Evolutionary conservation across 2,329 filamentous ascomycete species (phyloP).

Genomic region (Aspergillus clavatus): DNA sequence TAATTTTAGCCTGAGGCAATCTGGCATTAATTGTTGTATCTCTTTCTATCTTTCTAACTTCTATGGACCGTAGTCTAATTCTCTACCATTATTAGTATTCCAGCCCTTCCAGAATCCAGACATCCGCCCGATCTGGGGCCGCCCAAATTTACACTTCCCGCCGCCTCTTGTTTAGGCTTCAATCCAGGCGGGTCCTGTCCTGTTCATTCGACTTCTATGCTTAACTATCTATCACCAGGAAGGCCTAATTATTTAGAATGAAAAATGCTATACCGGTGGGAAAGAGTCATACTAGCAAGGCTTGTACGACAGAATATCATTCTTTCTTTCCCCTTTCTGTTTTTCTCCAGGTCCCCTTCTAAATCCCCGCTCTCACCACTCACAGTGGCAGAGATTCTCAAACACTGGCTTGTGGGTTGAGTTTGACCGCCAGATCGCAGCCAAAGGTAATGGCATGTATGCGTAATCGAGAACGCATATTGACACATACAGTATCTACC

Average conservation of each 20-base stretch:
- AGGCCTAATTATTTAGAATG: neutral
- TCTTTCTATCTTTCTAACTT: no score
- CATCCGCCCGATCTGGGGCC: slow-evolving; percentile 10
- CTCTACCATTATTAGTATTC: no score
- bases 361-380: neutral
- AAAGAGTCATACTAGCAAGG: no score
- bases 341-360: no score
- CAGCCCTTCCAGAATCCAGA: neutral
- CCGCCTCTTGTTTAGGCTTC: slow-evolving; percentile 24
- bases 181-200: slow-evolving; percentile 13
- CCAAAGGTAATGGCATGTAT: slow-evolving; percentile 1
- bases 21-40: neutral
- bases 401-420: no score
- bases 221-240: neutral
- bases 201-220: slow-evolving; percentile 2
- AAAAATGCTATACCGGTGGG: no score
- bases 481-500: no score
- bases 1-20: no score
- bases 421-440: slow-evolving; percentile 6
- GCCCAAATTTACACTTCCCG: slow-evolving; percentile 14
- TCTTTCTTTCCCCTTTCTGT: neutral
- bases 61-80: no score
- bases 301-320: neutral
- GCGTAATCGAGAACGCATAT: no score
- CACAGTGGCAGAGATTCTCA: no score